Conservation (phyloP, 768 basidiomycete genomes). For the Rubroboletus satanas region DNA sequence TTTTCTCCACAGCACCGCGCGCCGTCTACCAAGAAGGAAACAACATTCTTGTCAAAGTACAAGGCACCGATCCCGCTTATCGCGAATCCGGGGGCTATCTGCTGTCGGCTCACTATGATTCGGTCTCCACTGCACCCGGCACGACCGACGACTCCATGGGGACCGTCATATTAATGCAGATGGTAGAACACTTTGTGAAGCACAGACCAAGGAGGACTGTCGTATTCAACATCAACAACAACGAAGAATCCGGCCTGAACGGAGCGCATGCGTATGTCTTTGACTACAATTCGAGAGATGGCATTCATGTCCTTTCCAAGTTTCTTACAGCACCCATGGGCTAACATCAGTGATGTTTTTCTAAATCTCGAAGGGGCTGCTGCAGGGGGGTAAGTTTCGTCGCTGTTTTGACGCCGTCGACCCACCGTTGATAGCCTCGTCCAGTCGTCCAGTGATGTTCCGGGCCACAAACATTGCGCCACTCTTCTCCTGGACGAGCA, state of each 20-base stretch:
- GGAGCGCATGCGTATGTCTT: constrained; percentile 59
- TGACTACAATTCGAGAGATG: background rate
- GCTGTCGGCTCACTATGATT: constrained; percentile 82
- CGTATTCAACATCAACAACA: constrained; percentile 84
- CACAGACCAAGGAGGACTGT: constrained; percentile 56
- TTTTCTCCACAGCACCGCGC: constrained; percentile 15
- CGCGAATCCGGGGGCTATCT: constrained; percentile 46
- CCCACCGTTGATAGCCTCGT: background rate
- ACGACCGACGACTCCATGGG: constrained; percentile 80
- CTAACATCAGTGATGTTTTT: constrained; percentile 59
- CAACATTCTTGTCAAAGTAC: constrained; percentile 64
- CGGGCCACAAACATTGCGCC: constrained; percentile 60
- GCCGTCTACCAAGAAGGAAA: constrained; percentile 59
- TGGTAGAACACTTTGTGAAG: constrained; percentile 52
- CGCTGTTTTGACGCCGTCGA: background rate
- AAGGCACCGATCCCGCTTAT: constrained; percentile 42
- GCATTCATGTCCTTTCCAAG: constrained; percentile 30
- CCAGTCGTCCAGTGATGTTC: constrained; percentile 72
- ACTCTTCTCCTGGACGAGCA: constrained; percentile 47
- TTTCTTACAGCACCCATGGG: constrained; percentile 75
- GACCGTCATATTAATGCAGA: constrained; percentile 58
- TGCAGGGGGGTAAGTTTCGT: constrained; percentile 58
- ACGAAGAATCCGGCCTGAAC: constrained; percentile 73
- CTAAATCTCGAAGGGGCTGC: constrained; percentile 82
- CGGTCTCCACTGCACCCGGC: constrained; percentile 70